Percentiles rank a stretch among this genome's conserved stretches.
Conservation (phyloP, 139 green algal species). For the Coelastrella sp. region DNA sequence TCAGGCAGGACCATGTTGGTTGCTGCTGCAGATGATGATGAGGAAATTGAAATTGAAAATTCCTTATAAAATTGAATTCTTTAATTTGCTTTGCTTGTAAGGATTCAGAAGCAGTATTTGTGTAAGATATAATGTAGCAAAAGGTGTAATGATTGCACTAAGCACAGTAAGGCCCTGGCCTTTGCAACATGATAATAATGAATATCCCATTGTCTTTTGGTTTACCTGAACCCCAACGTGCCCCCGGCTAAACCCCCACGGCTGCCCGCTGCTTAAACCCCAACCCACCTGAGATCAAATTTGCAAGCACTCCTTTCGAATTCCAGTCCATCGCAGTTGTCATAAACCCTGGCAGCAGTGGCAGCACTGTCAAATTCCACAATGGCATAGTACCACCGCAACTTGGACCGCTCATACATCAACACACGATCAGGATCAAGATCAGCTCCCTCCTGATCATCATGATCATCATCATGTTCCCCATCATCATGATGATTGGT, state of each 20-base stretch:
- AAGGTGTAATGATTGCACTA: too few relatives aligned
- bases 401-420: constrained; percentile 86
- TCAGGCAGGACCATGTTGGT: too few relatives aligned
- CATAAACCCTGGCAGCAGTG: constrained; percentile 83
- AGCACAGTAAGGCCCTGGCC: too few relatives aligned
- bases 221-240: background rate
- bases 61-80: too few relatives aligned
- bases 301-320: constrained; percentile 80
- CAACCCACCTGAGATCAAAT: constrained; percentile 88
- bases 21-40: too few relatives aligned
- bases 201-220: too few relatives aligned
- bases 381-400: constrained; percentile 90
- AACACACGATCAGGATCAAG: constrained; percentile 76
- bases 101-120: too few relatives aligned
- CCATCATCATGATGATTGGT: constrained; percentile 44
- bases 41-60: too few relatives aligned
- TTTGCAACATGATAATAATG: too few relatives aligned
- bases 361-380: constrained; percentile 81
- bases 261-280: background rate
- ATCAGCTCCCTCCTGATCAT: constrained; percentile 52
- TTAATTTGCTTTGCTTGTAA: too few relatives aligned
- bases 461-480: constrained; percentile 5
- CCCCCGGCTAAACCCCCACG: background rate
- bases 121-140: too few relatives aligned
- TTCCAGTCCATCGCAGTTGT: constrained; percentile 93